phyloP scores from a whole-genome alignment of 139 green algal genomes.

The Mesostigma viride region DNA sequence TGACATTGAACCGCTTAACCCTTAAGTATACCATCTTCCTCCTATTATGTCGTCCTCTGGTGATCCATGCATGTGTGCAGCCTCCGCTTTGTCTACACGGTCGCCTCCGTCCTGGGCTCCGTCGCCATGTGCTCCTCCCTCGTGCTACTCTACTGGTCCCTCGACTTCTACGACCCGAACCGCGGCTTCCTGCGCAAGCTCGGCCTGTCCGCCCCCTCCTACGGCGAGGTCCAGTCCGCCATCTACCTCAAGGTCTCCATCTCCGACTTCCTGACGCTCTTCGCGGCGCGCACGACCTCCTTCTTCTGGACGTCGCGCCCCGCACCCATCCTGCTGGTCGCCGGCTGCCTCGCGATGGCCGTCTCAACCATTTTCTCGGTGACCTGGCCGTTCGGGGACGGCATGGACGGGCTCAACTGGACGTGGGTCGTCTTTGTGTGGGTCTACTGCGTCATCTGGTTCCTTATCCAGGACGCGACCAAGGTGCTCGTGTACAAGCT shows the following conservation, averaged over 20 bases:
- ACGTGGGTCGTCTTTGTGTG: slow-evolving; percentile 49
- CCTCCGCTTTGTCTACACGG: slow-evolving; percentile 43
- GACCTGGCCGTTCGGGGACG: slow-evolving; percentile 47
- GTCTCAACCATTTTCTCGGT: slow-evolving; percentile 57
- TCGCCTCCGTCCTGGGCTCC: slow-evolving; percentile 53
- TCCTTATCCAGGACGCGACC: slow-evolving; percentile 54
- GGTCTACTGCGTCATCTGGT: slow-evolving; percentile 75
- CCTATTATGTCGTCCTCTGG: too few relatives aligned
- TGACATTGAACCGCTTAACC: too few relatives aligned
- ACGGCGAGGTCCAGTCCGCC: slow-evolving; percentile 55
- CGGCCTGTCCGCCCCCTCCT: too few relatives aligned
- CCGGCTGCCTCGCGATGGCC: slow-evolving; percentile 36
- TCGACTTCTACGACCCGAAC: slow-evolving; percentile 45
- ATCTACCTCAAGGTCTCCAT: slow-evolving; percentile 73
- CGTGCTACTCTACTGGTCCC: slow-evolving; percentile 53
- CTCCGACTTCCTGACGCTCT: slow-evolving; percentile 79
- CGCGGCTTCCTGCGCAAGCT: slow-evolving; percentile 43
- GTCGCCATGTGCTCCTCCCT: slow-evolving; percentile 62
- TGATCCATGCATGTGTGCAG: too few relatives aligned
- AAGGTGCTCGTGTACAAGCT: slow-evolving; percentile 41
- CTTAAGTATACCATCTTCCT: too few relatives aligned
- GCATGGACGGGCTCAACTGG: slow-evolving; percentile 33
- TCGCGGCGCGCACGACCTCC: slow-evolving; percentile 58
- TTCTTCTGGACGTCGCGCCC: slow-evolving; percentile 54
- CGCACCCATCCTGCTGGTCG: slow-evolving; percentile 30